Evolutionary conservation across 1,284 basidiomycete species (phyloP).

Genomic region (Violaceomyces palustris): DNA sequence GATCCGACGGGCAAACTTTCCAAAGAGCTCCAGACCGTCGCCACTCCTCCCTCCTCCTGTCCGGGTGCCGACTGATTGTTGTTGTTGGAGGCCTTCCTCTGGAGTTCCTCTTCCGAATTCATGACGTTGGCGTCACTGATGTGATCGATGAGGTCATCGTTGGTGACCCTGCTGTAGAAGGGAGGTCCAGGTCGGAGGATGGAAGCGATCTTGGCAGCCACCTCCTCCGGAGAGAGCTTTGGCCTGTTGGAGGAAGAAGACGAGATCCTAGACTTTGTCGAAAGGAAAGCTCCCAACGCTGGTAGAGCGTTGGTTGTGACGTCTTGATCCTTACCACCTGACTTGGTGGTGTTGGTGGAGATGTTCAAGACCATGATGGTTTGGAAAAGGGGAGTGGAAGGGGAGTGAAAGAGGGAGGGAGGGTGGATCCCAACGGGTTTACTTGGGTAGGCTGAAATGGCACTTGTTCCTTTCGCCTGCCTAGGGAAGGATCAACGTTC

Average conservation of each 20-base stretch:
- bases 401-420: too few relatives aligned
- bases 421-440: too few relatives aligned
- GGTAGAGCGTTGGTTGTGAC: too few relatives aligned
- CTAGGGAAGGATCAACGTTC: too few relatives aligned
- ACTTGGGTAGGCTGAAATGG: too few relatives aligned
- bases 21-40: conserved; percentile 37
- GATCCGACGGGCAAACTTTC: conserved; percentile 33
- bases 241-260: conserved; percentile 6
- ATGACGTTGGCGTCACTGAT: conserved; percentile 33
- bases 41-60: conserved; percentile 23
- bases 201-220: conserved; percentile 38
- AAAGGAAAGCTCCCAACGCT: conserved; percentile 40
- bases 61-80: too few relatives aligned
- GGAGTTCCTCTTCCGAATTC: conserved; percentile 38
- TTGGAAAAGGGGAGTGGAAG: too few relatives aligned
- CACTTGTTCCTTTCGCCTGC: too few relatives aligned
- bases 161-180: conserved; percentile 37
- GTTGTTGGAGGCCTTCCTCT: not conserved
- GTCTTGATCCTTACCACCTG: too few relatives aligned
- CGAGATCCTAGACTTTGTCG: conserved; percentile 33
- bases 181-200: conserved; percentile 43
- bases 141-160: conserved; percentile 35
- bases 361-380: too few relatives aligned
- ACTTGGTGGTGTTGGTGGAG: too few relatives aligned
- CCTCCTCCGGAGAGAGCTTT: conserved; percentile 30